These are phyloP conservation scores for Ustilago curta DNA, from an alignment of 1,284 basidiomycete species.

Conservation along the genomic window DNA sequence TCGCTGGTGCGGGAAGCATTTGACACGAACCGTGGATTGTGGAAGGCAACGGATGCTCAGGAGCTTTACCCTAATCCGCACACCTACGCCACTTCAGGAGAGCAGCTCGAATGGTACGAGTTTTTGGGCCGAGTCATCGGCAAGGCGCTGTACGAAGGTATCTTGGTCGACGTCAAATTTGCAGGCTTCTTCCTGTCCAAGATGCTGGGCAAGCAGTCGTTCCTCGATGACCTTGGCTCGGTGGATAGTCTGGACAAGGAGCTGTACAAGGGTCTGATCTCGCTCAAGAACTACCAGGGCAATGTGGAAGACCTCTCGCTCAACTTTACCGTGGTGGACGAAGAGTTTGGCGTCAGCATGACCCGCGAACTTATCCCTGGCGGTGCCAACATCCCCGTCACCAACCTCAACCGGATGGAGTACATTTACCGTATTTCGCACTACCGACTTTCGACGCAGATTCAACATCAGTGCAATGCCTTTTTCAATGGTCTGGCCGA, in stretches of 20 bases:
- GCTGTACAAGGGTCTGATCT: conserved; percentile 89
- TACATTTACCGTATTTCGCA: conserved; percentile 90
- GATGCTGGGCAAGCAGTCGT: conserved; percentile 68
- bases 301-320: conserved; percentile 91
- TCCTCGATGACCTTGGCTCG: conserved; percentile 57
- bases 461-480: conserved; percentile 80
- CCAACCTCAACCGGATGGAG: conserved; percentile 85
- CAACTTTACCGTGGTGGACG: conserved; percentile 88
- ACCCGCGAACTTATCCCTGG: conserved; percentile 84
- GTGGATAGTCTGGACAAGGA: conserved; percentile 74
- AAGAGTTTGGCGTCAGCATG: conserved; percentile 89
- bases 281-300: conserved; percentile 90
- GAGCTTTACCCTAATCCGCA: conserved; percentile 94
- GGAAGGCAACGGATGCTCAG: conserved; percentile 88
- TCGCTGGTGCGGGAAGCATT: conserved; percentile 84
- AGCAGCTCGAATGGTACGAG: conserved; percentile 80
- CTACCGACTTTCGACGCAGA: conserved; percentile 89
- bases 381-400: conserved; percentile 87
- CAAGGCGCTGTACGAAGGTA: conserved; percentile 96
- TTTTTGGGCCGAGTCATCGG: conserved; percentile 94
- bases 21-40: conserved; percentile 91
- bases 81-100: conserved; percentile 59
- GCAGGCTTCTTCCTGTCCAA: conserved; percentile 94
- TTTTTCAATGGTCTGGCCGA: conserved; percentile 71
- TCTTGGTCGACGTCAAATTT: conserved; percentile 94